phyloP scores from a whole-genome alignment of 257 asterid species.

The Gentiana straminea region DNA sequence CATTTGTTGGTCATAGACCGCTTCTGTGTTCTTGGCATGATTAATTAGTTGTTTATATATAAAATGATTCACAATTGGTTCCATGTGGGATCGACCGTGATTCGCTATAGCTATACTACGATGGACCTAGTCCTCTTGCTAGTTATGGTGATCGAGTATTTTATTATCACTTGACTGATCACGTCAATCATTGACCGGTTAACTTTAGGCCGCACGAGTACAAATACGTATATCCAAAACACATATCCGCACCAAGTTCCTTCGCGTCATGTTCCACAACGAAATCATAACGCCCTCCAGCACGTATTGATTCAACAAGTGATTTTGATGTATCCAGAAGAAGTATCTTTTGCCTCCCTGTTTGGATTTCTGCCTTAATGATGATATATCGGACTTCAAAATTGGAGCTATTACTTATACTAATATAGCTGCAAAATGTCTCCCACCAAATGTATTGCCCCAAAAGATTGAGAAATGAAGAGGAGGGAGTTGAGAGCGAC shows the following conservation, averaged over 20 bases:
- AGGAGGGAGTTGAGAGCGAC: conserved; percentile 88
- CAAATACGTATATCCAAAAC: not conserved
- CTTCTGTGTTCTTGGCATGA: no score
- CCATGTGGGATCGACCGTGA: no score
- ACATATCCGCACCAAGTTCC: conserved; percentile 99
- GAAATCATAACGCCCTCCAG: conserved; percentile 97
- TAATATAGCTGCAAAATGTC: conserved; percentile 95
- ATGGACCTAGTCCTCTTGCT: no score
- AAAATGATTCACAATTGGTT: no score
- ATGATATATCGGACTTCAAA: conserved; percentile 78
- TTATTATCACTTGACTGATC: no score
- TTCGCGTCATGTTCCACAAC: conserved; percentile 98
- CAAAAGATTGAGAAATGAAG: conserved; percentile 86
- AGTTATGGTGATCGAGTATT: no score
- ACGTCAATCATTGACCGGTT: no score
- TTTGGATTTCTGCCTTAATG: conserved; percentile 97
- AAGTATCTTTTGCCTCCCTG: conserved; percentile 89
- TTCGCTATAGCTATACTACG: no score
- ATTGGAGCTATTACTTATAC: conserved; percentile 90
- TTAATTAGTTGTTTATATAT: no score
- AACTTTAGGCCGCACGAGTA: no score
- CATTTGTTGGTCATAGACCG: no score
- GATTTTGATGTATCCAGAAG: conserved; percentile 88
- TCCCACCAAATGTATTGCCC: conserved; percentile 98
- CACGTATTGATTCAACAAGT: conserved; percentile 88